These are phyloP conservation scores for Erythrophleum ivorense DNA, from an alignment of 331 rosid species.

Conservation along the genomic window DNA sequence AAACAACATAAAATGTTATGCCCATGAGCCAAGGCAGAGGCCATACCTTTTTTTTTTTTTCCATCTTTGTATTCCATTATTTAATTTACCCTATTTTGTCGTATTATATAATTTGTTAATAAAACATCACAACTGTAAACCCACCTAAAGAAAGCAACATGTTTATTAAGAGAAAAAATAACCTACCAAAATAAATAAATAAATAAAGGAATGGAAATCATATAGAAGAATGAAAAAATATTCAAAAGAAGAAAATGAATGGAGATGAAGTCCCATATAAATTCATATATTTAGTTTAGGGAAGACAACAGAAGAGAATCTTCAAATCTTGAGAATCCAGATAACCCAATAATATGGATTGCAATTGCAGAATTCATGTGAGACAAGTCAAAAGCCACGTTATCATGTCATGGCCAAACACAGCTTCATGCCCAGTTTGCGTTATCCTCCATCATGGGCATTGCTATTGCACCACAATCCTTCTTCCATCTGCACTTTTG, in stretches of 20 bases:
- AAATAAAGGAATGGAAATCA: no score
- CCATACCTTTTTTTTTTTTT: no score
- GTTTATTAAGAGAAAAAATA: no score
- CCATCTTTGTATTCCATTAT: no score
- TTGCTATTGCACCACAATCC: not conserved
- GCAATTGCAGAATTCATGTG: not conserved
- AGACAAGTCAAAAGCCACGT: not conserved
- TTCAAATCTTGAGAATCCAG: not conserved
- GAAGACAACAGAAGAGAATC: not conserved
- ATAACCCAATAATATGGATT: not conserved
- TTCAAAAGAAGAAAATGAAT: not conserved
- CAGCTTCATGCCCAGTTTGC: not conserved
- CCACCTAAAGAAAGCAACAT: no score
- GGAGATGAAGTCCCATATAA: not conserved
- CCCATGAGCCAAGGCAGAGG: no score
- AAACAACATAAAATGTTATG: no score
- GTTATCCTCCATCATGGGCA: not conserved
- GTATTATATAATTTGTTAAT: no score
- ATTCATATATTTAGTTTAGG: not conserved
- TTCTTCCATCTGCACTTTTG: not conserved
- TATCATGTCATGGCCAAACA: not conserved
- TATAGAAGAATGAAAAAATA: not conserved
- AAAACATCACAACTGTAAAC: no score
- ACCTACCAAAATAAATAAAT: no score
- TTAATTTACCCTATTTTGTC: no score